Evolutionary conservation across 495 filamentous ascomycete genomes (phyloP).

Genomic region (Schizothecium vesticola): DNA sequence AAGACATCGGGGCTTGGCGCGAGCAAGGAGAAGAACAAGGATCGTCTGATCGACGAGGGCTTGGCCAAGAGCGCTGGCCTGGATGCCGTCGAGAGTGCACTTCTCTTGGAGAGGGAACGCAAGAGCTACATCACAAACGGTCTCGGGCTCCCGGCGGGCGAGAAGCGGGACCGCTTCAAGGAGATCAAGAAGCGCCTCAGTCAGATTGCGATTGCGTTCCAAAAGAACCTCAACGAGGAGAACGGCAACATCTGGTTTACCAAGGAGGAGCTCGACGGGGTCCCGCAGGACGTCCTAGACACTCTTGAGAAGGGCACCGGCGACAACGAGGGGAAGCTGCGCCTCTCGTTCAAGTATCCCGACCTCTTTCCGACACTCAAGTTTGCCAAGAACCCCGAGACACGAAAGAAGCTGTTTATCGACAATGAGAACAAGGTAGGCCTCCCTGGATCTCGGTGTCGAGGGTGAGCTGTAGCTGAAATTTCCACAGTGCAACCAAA

Average conservation of each 20-base stretch:
- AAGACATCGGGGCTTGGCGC: conserved; percentile 38
- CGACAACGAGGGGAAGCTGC: conserved; percentile 57
- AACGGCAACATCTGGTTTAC: conserved; percentile 57
- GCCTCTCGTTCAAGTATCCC: conserved; percentile 58
- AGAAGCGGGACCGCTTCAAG: conserved; percentile 56
- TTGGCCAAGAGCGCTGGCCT: conserved; percentile 28
- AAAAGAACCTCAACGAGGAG: conserved; percentile 59
- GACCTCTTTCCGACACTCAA: conserved; percentile 58
- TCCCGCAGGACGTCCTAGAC: conserved; percentile 50
- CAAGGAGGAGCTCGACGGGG: conserved; percentile 52
- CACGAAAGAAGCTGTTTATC: conserved; percentile 50
- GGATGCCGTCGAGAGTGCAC: conserved; percentile 44
- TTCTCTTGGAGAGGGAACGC: conserved; percentile 53
- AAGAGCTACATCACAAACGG: conserved; percentile 55
- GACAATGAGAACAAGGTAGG: conserved; percentile 54
- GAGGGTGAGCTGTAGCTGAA: background rate
- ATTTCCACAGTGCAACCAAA: conserved; percentile 62
- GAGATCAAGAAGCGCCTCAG: conserved; percentile 60
- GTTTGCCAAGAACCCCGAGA: conserved; percentile 51
- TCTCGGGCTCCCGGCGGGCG: conserved; percentile 47
- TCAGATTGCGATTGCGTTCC: conserved; percentile 51
- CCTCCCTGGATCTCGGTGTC: background rate
- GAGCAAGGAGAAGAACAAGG: conserved; percentile 33
- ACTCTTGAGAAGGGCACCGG: conserved; percentile 65
- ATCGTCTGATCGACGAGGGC: conserved; percentile 26